A percentile compares a stretch with the other conserved stretches of the same genome.
phyloP scores from a whole-genome alignment of 441 rosid genomes.

The Corymbia calophylla region DNA sequence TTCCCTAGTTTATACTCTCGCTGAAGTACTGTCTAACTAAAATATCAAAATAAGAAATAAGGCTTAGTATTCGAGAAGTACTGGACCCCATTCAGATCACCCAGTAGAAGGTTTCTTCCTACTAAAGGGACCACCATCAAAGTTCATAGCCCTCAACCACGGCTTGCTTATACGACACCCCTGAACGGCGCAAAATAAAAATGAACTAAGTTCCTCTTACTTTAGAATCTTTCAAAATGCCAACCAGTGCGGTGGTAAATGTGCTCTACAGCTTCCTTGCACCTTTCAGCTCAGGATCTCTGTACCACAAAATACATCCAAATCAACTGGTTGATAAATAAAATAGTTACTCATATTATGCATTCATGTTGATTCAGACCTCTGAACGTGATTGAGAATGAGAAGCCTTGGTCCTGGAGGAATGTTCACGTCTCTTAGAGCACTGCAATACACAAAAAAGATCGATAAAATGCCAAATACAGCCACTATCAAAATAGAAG shows the following conservation, averaged over 20 bases:
- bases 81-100: neutral
- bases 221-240: neutral
- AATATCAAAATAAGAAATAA: neutral
- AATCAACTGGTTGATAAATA: neutral
- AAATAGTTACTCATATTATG: neutral
- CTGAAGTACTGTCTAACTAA: neutral
- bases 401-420: constrained; percentile 97
- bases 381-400: constrained; percentile 77
- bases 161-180: neutral
- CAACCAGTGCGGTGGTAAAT: neutral
- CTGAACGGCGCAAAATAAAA: neutral
- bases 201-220: neutral
- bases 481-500: neutral
- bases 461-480: neutral
- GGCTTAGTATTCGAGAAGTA: neutral
- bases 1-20: neutral
- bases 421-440: constrained; percentile 82
- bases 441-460: constrained; percentile 38
- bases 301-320: constrained; percentile 12
- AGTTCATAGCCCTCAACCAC: neutral
- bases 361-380: constrained; percentile 34
- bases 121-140: neutral
- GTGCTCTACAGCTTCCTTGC: constrained; percentile 28
- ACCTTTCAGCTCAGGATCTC: constrained; percentile 63
- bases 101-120: neutral